phyloP scores from a whole-genome alignment of 345 rosid genomes.

The Boechera retrofracta region DNA sequence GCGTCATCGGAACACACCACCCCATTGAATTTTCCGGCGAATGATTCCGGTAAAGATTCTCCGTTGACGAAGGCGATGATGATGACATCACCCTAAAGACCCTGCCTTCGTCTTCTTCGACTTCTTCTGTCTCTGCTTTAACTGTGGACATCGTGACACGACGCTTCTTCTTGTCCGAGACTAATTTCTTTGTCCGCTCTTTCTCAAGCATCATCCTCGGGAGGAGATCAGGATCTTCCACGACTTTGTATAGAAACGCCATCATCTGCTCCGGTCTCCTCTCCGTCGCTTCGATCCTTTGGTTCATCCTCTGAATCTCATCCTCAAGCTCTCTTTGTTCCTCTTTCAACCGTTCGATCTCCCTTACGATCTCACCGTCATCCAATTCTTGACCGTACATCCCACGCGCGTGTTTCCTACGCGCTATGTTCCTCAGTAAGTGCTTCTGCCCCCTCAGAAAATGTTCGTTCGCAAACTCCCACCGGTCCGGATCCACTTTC shows the following conservation, averaged over 20 bases:
- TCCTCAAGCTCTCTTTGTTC: constrained; percentile 69
- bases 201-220: constrained; percentile 71
- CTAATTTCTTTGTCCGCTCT: constrained; percentile 46
- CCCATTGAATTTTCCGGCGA: constrained; percentile 50
- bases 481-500: constrained; percentile 88
- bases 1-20: constrained; percentile 38
- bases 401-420: constrained; percentile 68
- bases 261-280: constrained; percentile 92
- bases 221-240: constrained; percentile 80
- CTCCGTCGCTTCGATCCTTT: constrained; percentile 78
- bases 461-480: constrained; percentile 97
- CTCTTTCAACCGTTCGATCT: constrained; percentile 73
- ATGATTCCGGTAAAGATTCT: constrained; percentile 34
- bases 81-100: constrained; percentile 47
- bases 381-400: constrained; percentile 51
- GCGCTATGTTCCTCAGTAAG: constrained; percentile 67
- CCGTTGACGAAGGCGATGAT: constrained; percentile 52
- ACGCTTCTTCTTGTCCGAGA: constrained; percentile 55
- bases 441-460: constrained; percentile 86
- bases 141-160: constrained; percentile 53
- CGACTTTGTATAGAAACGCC: constrained; percentile 77
- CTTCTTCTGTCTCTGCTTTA: constrained; percentile 45
- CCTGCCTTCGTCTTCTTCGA: constrained; percentile 61
- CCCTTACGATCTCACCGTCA: constrained; percentile 68
- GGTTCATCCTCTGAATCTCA: constrained; percentile 71